Conservation (phyloP, 208 protist species). For the Crithidia expoeki region DNA sequence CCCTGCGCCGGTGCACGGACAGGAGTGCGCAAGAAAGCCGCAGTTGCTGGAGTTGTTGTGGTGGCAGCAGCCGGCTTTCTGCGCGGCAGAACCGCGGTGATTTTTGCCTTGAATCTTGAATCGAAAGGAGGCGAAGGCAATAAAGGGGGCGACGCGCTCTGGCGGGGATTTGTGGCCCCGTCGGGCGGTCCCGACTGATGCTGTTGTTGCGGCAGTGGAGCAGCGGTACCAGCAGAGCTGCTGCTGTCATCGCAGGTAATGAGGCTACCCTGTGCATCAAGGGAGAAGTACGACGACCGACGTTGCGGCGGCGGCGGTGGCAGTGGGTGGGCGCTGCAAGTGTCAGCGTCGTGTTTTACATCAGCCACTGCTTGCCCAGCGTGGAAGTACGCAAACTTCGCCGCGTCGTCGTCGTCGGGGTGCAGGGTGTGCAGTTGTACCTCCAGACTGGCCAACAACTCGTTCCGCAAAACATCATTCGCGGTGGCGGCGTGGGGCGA, state of each 20-base stretch:
- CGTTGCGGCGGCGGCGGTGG: slow-evolving; percentile 1
- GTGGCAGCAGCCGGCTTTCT: background rate
- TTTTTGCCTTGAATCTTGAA: background rate
- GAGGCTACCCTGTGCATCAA: slow-evolving; percentile 61
- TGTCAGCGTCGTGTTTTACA: background rate
- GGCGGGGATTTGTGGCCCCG: background rate
- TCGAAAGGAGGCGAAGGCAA: background rate
- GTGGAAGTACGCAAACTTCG: slow-evolving; percentile 44
- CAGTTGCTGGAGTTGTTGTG: background rate
- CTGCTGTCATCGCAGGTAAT: slow-evolving; percentile 28
- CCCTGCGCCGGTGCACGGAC: background rate
- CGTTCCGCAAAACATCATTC: slow-evolving; percentile 35
- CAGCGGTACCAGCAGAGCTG: background rate
- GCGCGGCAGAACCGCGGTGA: background rate
- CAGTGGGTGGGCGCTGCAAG: background rate
- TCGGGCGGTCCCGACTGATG: background rate
- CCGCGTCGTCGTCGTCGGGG: slow-evolving; percentile 21
- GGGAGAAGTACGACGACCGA: slow-evolving; percentile 45
- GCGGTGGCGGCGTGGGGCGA: background rate
- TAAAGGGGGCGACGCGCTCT: background rate
- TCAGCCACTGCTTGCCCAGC: background rate
- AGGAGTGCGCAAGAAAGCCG: slow-evolving; percentile 12
- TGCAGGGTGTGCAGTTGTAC: slow-evolving; percentile 59
- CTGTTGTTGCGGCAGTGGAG: background rate
- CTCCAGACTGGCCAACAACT: slow-evolving; percentile 60